phyloP scores from a whole-genome alignment of 306 rosid species.

The Hylodesmum podocarpum region DNA sequence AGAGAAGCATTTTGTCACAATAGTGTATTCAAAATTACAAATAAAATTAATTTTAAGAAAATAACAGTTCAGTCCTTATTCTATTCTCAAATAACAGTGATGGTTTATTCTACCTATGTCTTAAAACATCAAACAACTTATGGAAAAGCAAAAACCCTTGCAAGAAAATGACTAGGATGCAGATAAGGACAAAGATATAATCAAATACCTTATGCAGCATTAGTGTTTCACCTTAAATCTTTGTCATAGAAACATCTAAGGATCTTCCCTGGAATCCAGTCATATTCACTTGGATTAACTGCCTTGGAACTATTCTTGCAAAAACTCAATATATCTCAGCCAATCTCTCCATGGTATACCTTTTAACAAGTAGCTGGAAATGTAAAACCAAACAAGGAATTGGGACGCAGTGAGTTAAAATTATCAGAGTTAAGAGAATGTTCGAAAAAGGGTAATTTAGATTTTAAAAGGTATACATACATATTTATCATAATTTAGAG shows the following conservation, averaged over 20 bases:
- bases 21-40: not conserved
- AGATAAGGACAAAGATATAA: conserved; percentile 25
- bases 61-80: not conserved
- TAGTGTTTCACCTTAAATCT: conserved; percentile 79
- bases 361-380: conserved; percentile 84
- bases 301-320: conserved; percentile 60
- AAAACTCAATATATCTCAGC: conserved; percentile 72
- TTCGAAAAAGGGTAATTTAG: not conserved
- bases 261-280: conserved; percentile 95
- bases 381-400: conserved; percentile 35
- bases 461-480: conserved; percentile 49
- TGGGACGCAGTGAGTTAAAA: conserved; percentile 22
- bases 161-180: not conserved
- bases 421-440: conserved; percentile 12
- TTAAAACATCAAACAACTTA: not conserved
- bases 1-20: not conserved
- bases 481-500: conserved; percentile 74
- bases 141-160: not conserved
- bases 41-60: not conserved
- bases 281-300: conserved; percentile 48
- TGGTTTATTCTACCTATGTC: not conserved
- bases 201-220: not conserved
- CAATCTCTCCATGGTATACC: conserved; percentile 87
- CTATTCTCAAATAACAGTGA: not conserved
- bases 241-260: conserved; percentile 89